Conservation (phyloP, 2,329 filamentous ascomycete species). For the Xylaria sp. region DNA sequence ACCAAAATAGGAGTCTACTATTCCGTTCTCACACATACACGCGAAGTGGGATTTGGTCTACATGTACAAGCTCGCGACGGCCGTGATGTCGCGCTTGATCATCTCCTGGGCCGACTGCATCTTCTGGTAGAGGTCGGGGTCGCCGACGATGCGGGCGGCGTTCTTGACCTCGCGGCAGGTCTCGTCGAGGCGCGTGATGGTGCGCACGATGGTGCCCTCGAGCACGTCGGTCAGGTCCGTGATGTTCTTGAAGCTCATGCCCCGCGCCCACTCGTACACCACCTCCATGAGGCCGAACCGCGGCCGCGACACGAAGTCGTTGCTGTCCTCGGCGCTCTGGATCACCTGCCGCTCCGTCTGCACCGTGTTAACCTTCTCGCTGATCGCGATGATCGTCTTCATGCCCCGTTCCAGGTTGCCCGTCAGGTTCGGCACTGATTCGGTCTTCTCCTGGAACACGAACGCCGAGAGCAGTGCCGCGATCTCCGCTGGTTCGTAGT, state of each 20-base stretch:
- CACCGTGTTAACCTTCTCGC: slow-evolving; percentile 87
- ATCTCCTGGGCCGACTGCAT: slow-evolving; percentile 97
- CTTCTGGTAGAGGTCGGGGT: slow-evolving; percentile 90
- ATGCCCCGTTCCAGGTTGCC: slow-evolving; percentile 80
- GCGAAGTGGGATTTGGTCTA: no score
- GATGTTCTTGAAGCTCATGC: slow-evolving; percentile 98
- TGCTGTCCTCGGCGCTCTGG: slow-evolving; percentile 83
- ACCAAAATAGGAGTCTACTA: no score
- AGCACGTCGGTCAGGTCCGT: slow-evolving; percentile 94
- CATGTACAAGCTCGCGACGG: slow-evolving; percentile 87
- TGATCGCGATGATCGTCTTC: slow-evolving; percentile 84
- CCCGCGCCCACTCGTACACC: slow-evolving; percentile 96
- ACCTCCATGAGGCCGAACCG: slow-evolving; percentile 96
- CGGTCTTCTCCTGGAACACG: slow-evolving; percentile 97
- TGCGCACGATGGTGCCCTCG: slow-evolving; percentile 94
- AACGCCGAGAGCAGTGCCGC: slow-evolving; percentile 91
- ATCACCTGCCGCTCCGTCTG: slow-evolving; percentile 93
- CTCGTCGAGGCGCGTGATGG: slow-evolving; percentile 92
- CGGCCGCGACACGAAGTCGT: slow-evolving; percentile 85
- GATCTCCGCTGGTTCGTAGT: slow-evolving; percentile 95
- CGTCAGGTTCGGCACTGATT: slow-evolving; percentile 77
- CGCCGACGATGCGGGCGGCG: slow-evolving; percentile 90
- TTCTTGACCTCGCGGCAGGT: slow-evolving; percentile 98
- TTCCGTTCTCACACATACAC: neutral
- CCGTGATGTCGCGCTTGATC: slow-evolving; percentile 95